Evolutionary conservation across 495 filamentous ascomycete genomes (phyloP).

Genomic region (Penicillium silybi): DNA sequence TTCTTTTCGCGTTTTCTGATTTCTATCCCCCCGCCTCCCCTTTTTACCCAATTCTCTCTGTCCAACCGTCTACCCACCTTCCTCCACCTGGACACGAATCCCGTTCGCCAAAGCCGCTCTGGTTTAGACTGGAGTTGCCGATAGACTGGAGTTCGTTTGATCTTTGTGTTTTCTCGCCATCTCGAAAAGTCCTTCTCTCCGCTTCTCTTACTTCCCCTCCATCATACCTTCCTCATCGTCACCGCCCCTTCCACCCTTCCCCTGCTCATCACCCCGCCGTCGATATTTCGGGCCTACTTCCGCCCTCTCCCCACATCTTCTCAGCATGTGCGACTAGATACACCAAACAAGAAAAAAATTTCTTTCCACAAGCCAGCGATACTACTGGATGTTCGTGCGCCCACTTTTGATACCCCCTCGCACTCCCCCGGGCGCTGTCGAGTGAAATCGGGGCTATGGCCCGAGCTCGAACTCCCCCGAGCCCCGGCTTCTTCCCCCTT

Average conservation of each 20-base stretch:
- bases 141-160: constrained; percentile 15
- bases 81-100: constrained; percentile 10
- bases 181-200: constrained; percentile 8
- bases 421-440: constrained; percentile 5
- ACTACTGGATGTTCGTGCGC: constrained; percentile 20
- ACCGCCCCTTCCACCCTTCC: background rate
- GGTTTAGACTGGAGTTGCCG: background rate
- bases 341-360: constrained; percentile 30
- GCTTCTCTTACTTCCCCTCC: background rate
- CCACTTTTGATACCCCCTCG: constrained; percentile 27
- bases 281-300: constrained; percentile 24
- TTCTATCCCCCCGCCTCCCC: constrained; percentile 4
- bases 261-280: background rate
- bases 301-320: constrained; percentile 15
- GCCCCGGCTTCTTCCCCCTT: constrained; percentile 3
- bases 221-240: background rate
- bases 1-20: constrained; percentile 13
- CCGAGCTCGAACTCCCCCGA: constrained; percentile 4
- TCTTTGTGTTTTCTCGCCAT: constrained; percentile 2
- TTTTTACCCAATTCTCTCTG: background rate
- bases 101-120: background rate
- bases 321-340: constrained; percentile 26
- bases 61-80: constrained; percentile 1
- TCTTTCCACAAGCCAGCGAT: constrained; percentile 12
- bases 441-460: background rate